These are phyloP conservation scores for Phytopythium helicoides DNA, from an alignment of 352 stramenopile genomes.

Conservation along the genomic window DNA sequence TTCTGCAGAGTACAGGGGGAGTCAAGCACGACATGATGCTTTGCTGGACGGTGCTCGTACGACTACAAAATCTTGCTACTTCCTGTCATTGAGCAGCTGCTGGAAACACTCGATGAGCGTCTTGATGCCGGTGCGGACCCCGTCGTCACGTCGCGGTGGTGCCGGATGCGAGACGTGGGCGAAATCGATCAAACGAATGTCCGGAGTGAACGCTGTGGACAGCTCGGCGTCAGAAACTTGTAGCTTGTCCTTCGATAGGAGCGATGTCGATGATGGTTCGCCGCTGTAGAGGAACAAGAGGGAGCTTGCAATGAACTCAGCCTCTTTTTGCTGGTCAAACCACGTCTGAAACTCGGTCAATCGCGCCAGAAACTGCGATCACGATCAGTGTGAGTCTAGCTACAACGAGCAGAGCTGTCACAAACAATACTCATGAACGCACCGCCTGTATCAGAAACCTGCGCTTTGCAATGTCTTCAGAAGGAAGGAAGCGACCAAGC, in stretches of 20 bases:
- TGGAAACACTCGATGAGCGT: slow-evolving; percentile 57
- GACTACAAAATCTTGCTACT: neutral
- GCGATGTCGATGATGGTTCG: slow-evolving; percentile 9
- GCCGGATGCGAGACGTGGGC: slow-evolving; percentile 48
- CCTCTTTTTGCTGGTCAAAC: slow-evolving; percentile 78
- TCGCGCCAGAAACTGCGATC: slow-evolving; percentile 56
- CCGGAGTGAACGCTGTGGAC: slow-evolving; percentile 12
- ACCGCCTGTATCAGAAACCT: slow-evolving; percentile 44
- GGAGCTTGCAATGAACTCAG: slow-evolving; percentile 93
- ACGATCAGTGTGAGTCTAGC: too few species aligned
- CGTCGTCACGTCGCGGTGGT: slow-evolving; percentile 40
- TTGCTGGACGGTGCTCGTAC: too few species aligned
- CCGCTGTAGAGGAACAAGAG: slow-evolving; percentile 95
- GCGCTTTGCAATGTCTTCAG: slow-evolving; percentile 18
- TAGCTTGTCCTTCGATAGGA: too few species aligned
- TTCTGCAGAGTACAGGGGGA: too few species aligned
- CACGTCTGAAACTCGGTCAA: slow-evolving; percentile 62
- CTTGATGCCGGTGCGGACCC: slow-evolving; percentile 50
- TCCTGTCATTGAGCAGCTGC: slow-evolving; percentile 21
- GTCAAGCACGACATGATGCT: too few species aligned
- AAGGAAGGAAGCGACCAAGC: slow-evolving; percentile 83
- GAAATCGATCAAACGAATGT: slow-evolving; percentile 87
- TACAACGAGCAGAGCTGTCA: neutral
- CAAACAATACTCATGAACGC: neutral
- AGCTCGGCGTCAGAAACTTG: slow-evolving; percentile 21